A percentile compares a stretch with the other conserved stretches of the same genome.
Conservation (phyloP, 2,329 filamentous ascomycete species). For the Verticillium albo-atrum region DNA sequence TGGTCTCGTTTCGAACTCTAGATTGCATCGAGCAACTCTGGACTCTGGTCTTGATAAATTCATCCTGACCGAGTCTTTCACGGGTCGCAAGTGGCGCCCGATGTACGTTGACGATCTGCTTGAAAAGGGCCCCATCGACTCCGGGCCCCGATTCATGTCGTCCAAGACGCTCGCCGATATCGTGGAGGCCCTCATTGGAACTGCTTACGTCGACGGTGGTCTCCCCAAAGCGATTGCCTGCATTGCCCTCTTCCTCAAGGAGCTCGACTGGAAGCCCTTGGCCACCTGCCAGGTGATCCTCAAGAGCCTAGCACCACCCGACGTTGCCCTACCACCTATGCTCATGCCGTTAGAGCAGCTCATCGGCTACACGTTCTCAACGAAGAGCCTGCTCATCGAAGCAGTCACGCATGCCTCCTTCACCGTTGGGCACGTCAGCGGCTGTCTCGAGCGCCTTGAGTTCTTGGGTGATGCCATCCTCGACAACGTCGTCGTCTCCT, state of each 20-base stretch:
- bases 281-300: constrained; percentile 36
- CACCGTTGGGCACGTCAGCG: constrained; percentile 37
- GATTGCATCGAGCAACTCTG: constrained; percentile 62
- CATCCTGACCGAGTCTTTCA: constrained; percentile 66
- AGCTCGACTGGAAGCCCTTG: constrained; percentile 50
- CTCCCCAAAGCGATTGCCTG: constrained; percentile 58
- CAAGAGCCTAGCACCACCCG: constrained; percentile 31
- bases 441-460: constrained; percentile 69
- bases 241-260: constrained; percentile 61
- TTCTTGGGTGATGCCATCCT: constrained; percentile 85
- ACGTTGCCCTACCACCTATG: constrained; percentile 30
- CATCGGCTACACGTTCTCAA: constrained; percentile 67
- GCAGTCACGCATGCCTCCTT: constrained; percentile 74
- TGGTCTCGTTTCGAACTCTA: constrained; percentile 67
- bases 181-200: constrained; percentile 79
- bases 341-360: constrained; percentile 55
- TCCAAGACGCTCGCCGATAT: constrained; percentile 85
- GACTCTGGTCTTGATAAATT: constrained; percentile 64
- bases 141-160: constrained; percentile 39
- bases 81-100: constrained; percentile 67
- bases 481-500: constrained; percentile 67
- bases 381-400: constrained; percentile 67
- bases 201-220: constrained; percentile 65
- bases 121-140: constrained; percentile 9
- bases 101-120: constrained; percentile 44